These are phyloP conservation scores for Staphylotrichum longicolle DNA, from an alignment of 495 filamentous ascomycete genomes.

Conservation along the genomic window DNA sequence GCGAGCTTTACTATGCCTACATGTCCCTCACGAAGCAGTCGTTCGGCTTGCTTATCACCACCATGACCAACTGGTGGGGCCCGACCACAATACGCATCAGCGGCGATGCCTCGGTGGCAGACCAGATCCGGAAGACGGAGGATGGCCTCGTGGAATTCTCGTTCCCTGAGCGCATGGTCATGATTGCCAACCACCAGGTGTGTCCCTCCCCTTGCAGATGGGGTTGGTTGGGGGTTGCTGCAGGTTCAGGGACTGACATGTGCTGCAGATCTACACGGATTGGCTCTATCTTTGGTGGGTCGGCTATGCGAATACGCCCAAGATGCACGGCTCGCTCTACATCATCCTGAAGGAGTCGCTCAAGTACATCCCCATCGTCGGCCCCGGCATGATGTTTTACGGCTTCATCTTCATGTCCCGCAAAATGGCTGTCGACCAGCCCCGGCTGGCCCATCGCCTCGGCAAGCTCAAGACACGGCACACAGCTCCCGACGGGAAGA, in stretches of 20 bases:
- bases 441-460: slow-evolving; percentile 64
- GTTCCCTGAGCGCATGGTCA: slow-evolving; percentile 72
- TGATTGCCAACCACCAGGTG: slow-evolving; percentile 85
- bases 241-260: background rate
- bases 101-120: slow-evolving; percentile 69
- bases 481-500: slow-evolving; percentile 50
- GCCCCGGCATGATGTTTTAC: slow-evolving; percentile 77
- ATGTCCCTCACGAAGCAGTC: slow-evolving; percentile 75
- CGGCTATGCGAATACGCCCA: slow-evolving; percentile 63
- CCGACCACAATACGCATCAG: slow-evolving; percentile 74
- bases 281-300: slow-evolving; percentile 91
- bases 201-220: slow-evolving; percentile 19
- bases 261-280: slow-evolving; percentile 67
- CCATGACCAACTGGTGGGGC: slow-evolving; percentile 78
- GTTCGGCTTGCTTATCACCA: slow-evolving; percentile 70
- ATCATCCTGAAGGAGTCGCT: slow-evolving; percentile 84
- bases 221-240: background rate
- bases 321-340: slow-evolving; percentile 78
- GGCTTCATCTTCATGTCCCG: slow-evolving; percentile 82
- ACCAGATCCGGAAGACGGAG: slow-evolving; percentile 59
- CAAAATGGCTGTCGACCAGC: slow-evolving; percentile 76
- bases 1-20: slow-evolving; percentile 69
- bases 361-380: slow-evolving; percentile 71
- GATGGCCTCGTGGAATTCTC: slow-evolving; percentile 68
- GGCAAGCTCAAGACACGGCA: slow-evolving; percentile 61